Base-by-base conservation (phyloP, 495 filamentous ascomycete species). In the Echria macrotheca region DNA sequence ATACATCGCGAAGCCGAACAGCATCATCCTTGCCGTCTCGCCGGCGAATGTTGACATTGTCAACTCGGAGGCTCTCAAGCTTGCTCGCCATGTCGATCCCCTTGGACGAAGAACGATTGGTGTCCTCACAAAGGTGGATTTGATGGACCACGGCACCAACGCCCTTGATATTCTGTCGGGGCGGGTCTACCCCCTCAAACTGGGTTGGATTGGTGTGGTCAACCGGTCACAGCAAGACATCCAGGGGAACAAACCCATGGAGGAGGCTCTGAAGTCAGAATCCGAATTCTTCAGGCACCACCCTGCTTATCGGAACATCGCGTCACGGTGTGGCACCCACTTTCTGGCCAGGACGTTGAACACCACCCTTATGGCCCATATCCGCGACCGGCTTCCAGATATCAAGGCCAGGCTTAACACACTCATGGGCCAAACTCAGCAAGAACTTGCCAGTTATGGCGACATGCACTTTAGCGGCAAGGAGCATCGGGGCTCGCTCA, bases 111-210 rank as follows among this genome's bases (percentile, higher is more conserved):
- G 93, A 65, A 99, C 93, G 7, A 97, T 99, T 58, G 93, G 93
- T 36, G 94, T 99, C 38, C 77, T 99, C 48, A 97, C 93, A 14
- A 99, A 99, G 69, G 76, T 97, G 55, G 93, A 99, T 65, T 74
- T 99, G 28, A 99, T 99, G 93, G 93, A 99, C 61, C 93, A 99
- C 63, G 93, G 93, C 33, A 99, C 93, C 42, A 99, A 99, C 63
- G 94, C 93, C 2, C 74, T 99, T 53, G 93, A 99, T 57, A 97
- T 99, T 53, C 78, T 99, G 26, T 94, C 90, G 9, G 93, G 93
- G 0, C 82, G 93, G 18, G 93, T 99, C 3, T 99, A 99, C 66
- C 93, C 93, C 11, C 66, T 99, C 49, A 99, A 99, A 67, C 77
- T 99, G 33, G 93, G 93, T 9, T 99, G 97, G 64, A 97, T 99